phyloP scores from a whole-genome alignment of 2,329 filamentous ascomycete genomes.

The Incumbomyces delicatus region DNA sequence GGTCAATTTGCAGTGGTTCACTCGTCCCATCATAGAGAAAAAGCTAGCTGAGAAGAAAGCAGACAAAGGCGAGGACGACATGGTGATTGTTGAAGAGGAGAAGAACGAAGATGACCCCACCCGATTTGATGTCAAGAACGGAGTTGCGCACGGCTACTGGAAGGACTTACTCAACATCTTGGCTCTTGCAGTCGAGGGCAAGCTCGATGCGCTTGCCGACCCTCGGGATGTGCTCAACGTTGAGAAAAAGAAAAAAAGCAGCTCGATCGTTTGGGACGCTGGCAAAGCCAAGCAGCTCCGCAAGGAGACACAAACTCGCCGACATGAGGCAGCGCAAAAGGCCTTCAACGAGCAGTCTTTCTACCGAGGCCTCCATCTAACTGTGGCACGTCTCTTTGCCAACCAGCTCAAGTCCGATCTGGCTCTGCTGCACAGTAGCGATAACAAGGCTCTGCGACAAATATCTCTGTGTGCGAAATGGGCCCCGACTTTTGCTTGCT shows the following conservation, averaged over 20 bases:
- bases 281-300: slow-evolving; percentile 11
- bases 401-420: slow-evolving; percentile 44
- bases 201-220: slow-evolving; percentile 33
- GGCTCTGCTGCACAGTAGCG: slow-evolving; percentile 30
- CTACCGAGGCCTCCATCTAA: slow-evolving; percentile 44
- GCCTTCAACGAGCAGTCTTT: slow-evolving; percentile 36
- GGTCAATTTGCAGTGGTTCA: slow-evolving; percentile 46
- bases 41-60: slow-evolving; percentile 30
- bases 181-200: slow-evolving; percentile 40
- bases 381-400: slow-evolving; percentile 47
- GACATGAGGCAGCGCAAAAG: slow-evolving; percentile 34
- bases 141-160: slow-evolving; percentile 52
- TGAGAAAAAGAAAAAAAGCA: slow-evolving; percentile 22
- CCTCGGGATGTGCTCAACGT: slow-evolving; percentile 35
- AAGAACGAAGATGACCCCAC: slow-evolving; percentile 25
- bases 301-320: slow-evolving; percentile 27
- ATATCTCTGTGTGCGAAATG: slow-evolving; percentile 53
- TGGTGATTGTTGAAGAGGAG: slow-evolving; percentile 24
- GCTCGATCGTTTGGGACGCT: neutral
- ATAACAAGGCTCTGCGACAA: slow-evolving; percentile 31
- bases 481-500: slow-evolving; percentile 46
- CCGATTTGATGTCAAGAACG: slow-evolving; percentile 35
- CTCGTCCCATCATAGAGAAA: slow-evolving; percentile 47
- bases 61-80: slow-evolving; percentile 28
- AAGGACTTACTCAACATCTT: slow-evolving; percentile 52